phyloP scores from a whole-genome alignment of 345 rosid genomes.

The Salix purpurea region DNA sequence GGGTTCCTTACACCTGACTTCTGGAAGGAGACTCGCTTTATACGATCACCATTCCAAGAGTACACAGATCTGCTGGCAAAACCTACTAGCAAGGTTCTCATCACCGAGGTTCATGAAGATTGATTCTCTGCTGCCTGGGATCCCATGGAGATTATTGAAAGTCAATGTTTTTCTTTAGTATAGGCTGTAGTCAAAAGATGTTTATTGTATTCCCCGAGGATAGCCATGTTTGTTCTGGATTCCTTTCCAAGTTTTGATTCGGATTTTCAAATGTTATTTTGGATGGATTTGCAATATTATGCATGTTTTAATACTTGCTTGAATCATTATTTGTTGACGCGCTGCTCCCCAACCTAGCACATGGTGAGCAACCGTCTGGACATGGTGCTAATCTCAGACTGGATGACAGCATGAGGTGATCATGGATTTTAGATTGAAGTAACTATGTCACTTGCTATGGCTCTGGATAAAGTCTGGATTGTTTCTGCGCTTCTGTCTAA shows the following conservation, averaged over 20 bases:
- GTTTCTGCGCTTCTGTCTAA: no score
- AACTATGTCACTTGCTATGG: no score
- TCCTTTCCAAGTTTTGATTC: background rate
- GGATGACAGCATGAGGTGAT: background rate
- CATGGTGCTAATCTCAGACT: background rate
- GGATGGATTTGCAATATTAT: background rate
- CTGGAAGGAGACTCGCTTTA: background rate
- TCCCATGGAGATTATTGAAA: background rate
- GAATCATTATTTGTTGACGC: background rate
- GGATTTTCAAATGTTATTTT: background rate
- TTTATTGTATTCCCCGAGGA: background rate
- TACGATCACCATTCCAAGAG: background rate
- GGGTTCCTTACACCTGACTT: background rate
- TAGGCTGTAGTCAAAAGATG: background rate
- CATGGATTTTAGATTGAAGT: background rate
- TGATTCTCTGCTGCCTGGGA: background rate
- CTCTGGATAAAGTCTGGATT: no score
- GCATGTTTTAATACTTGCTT: background rate
- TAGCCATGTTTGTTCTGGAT: background rate
- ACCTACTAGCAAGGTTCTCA: background rate
- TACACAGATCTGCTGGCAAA: background rate
- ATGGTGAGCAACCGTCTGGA: background rate
- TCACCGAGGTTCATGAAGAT: background rate
- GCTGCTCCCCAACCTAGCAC: background rate
- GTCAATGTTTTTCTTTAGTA: background rate